A percentile compares a stretch with the other conserved stretches of the same genome.
Conservation (phyloP, 164 flowering plant species). For the Santalum album region DNA sequence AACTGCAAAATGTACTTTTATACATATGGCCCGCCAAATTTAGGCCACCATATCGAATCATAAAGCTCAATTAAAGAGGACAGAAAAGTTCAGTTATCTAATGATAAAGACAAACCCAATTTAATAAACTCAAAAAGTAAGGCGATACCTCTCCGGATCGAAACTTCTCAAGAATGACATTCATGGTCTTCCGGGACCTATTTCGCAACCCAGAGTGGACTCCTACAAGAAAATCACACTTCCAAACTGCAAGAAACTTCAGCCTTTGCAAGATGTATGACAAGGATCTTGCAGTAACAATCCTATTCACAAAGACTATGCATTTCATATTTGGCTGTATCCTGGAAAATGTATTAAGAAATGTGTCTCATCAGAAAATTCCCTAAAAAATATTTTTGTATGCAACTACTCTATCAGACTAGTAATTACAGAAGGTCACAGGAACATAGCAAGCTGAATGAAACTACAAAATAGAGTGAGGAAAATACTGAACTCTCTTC, state of each 20-base stretch:
- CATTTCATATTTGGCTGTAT: conserved; percentile 68
- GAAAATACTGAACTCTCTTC: too few relatives aligned
- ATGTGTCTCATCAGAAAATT: too few relatives aligned
- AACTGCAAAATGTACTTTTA: too few relatives aligned
- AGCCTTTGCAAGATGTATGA: conserved; percentile 51
- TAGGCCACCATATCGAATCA: too few relatives aligned
- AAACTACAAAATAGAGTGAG: too few relatives aligned
- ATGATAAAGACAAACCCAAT: background rate
- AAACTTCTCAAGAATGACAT: conserved; percentile 60
- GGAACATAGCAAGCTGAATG: too few relatives aligned
- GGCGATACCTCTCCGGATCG: conserved; percentile 68
- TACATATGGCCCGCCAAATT: too few relatives aligned
- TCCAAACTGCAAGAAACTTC: conserved; percentile 54
- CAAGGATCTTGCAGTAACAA: conserved; percentile 74
- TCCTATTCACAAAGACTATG: conserved; percentile 86
- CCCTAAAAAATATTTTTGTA: too few relatives aligned
- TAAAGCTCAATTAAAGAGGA: too few relatives aligned
- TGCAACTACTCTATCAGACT: too few relatives aligned
- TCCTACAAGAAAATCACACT: conserved; percentile 76
- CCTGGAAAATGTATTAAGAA: conserved; percentile 26
- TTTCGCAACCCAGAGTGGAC: conserved; percentile 57
- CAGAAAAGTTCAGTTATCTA: too few relatives aligned
- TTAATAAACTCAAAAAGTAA: background rate
- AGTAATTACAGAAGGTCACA: too few relatives aligned
- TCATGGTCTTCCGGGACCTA: conserved; percentile 66